A percentile compares a stretch with the other conserved stretches of the same genome.
phyloP scores from a whole-genome alignment of 2,329 filamentous ascomycete genomes.

The Furcasterigmium furcatum region DNA sequence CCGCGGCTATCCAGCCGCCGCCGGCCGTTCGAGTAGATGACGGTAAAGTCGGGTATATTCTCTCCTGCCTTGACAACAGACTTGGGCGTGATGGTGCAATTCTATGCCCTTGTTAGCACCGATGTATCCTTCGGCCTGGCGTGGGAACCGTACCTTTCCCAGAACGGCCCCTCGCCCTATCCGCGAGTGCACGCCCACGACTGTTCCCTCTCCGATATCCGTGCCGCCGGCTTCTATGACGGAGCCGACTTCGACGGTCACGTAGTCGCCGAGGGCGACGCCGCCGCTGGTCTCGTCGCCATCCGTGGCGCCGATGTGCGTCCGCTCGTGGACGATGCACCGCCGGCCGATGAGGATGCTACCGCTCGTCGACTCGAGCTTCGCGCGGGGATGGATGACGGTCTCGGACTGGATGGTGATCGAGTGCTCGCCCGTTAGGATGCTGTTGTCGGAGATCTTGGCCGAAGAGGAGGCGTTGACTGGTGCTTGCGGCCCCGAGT shows the following conservation, averaged over 20 bases:
- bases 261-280: slow-evolving; percentile 57
- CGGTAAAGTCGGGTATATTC: slow-evolving; percentile 62
- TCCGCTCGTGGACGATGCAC: slow-evolving; percentile 76
- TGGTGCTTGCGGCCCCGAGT: slow-evolving; percentile 56
- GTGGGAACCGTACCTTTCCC: slow-evolving; percentile 48
- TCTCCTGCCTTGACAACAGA: slow-evolving; percentile 56
- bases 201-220: slow-evolving; percentile 56
- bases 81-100: slow-evolving; percentile 68
- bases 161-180: slow-evolving; percentile 59
- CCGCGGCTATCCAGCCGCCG: slow-evolving; percentile 56
- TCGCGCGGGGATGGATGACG: slow-evolving; percentile 82
- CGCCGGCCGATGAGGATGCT: slow-evolving; percentile 78
- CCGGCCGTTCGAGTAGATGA: slow-evolving; percentile 64
- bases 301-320: slow-evolving; percentile 47
- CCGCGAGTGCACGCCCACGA: slow-evolving; percentile 56
- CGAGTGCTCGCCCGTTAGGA: slow-evolving; percentile 67
- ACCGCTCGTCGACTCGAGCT: slow-evolving; percentile 74
- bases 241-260: slow-evolving; percentile 57
- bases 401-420: slow-evolving; percentile 76
- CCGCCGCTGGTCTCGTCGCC: slow-evolving; percentile 36
- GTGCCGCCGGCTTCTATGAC: slow-evolving; percentile 61
- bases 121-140: neutral
- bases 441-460: slow-evolving; percentile 59
- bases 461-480: slow-evolving; percentile 59
- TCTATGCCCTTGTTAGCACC: slow-evolving; percentile 31